phyloP scores from a whole-genome alignment of 371 early-diverging fungal genomes.

The Saksenaea oblongispora region DNA sequence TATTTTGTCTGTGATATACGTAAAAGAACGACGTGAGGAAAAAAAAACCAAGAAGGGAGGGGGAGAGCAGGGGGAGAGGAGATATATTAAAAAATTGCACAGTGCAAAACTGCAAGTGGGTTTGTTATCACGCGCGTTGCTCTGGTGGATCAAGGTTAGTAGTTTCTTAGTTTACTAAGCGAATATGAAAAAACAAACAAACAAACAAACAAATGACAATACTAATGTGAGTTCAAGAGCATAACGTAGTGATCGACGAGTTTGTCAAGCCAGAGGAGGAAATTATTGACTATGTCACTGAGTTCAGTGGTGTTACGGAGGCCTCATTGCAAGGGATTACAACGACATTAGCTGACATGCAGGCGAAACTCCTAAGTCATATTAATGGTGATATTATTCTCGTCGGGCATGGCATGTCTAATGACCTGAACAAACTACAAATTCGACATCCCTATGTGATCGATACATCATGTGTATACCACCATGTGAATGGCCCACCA shows the following conservation, averaged over 20 bases:
- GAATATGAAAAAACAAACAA: background rate
- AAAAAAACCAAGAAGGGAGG: too few species aligned
- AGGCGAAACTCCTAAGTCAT: constrained; percentile 37
- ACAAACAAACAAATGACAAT: background rate
- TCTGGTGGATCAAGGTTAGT: constrained; percentile 49
- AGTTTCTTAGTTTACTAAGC: background rate
- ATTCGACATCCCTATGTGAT: constrained; percentile 63
- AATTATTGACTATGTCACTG: constrained; percentile 69
- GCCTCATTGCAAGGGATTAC: constrained; percentile 45
- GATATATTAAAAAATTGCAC: background rate
- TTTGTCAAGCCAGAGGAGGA: constrained; percentile 63
- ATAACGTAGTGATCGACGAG: constrained; percentile 58
- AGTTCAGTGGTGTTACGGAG: constrained; percentile 67
- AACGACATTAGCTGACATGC: constrained; percentile 55
- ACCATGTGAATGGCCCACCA: constrained; percentile 62
- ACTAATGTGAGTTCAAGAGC: constrained; percentile 42
- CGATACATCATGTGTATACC: constrained; percentile 70
- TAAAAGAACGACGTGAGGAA: too few species aligned
- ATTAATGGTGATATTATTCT: constrained; percentile 60
- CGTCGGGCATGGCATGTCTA: constrained; percentile 76
- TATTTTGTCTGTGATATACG: background rate
- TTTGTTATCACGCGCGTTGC: constrained; percentile 69
- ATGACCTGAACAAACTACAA: constrained; percentile 69
- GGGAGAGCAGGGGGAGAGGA: constrained; percentile 1
- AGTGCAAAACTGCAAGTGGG: constrained; percentile 68